Evolutionary conservation across 202 grass and related monocot species (phyloP), one percentile per base, ranked within the genome.

Genomic region (Schoenoplectus tabernaemontani): DNA sequence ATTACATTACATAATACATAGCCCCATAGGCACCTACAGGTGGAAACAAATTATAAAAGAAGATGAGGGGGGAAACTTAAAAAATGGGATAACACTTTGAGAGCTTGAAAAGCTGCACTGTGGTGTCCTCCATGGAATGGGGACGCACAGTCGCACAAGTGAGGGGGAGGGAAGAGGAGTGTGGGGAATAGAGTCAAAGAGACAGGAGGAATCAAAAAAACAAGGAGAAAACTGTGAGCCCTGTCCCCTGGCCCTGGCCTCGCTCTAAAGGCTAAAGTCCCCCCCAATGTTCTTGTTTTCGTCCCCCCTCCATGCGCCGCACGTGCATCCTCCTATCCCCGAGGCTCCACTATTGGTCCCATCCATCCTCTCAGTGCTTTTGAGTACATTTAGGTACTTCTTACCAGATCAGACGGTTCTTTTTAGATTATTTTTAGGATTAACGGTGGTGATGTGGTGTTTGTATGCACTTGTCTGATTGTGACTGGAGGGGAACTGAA

Each of bases 201-300:
- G 70, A 75, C 70, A 54, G 48, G 70, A 54, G 70, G 70, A 75
- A 75, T 74, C 69, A n/a, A 74, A 53, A 74, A 33, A 24, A 53
- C 28, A 51, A 51, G 26, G 46, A 74, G 46, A 74, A 74, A 74
- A 74, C 46, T 74, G 69, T 53, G 44, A 7, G 44, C 46, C 15
- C 13, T 74, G 69, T 74, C 46, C 17, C 69, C 69, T 73, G 69
- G 2, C 4, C 8, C 16, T 39, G 34, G 7, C 9, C 15, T 30
- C 11, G 42, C 37, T 19, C 9, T 44, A 65, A 38, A 47, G 61
- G 23, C 48, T 51, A 51, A 48, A 44, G 42, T 44, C 3, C 44
- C 60, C 48, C 17, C 30, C 64, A 67, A 67, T 36, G 64, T 12
- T 42, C 64, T 51, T 51, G 48, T 51, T 51, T 51, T 51, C 13